Evolutionary conservation across 768 basidiomycete species (phyloP), one percentile per base, ranked within the genome.

Genomic region (Mycena latifolia): DNA sequence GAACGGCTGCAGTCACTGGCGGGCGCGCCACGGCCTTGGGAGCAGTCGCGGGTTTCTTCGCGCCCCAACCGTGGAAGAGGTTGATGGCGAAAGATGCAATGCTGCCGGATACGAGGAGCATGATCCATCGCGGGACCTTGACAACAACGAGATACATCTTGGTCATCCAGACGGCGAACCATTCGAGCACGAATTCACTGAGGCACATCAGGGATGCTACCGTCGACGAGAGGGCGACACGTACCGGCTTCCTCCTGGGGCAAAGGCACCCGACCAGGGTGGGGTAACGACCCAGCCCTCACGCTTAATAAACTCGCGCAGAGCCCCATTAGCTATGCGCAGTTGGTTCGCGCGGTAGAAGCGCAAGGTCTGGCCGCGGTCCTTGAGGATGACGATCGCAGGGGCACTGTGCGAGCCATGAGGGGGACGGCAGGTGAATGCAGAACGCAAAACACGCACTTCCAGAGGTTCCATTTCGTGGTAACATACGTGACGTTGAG

Each of bases 401-500:
- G 95, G 95, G 4, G 92, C 93, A 71, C 95, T 96, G 66, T 54
- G 27, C 33, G 41, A 33, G 55, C 18, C 24, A 28, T 70, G 28
- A 65, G 46, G 29, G 18, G 58, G 47, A 60, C 52, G 29, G 62
- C 61, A 15, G 6, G 62, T 47, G 27, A n/a, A 55, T 33, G 50
- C 17, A 12, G 54, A 54, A 63, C 0, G 55, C 68, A 43, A 41
- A 20, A 69, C 28, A 85, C 89, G 64, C 75, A 95, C 95, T 87
- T 85, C 93, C 94, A 96, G 52, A 96, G 76, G 37, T 76, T 81
- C 95, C 95, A 97, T 73, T 91, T 92, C 2, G 94, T 94, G 61
- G 94, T 96, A 61, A 95, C 77, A 57, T 83, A 78, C 5, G 93
- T 95, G 67, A 96, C 94, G 66, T 91, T 89, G 68, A 95, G 79